Percentiles rank a stretch among this genome's conserved stretches.
Conservation (phyloP, 192 early-diverging fungal species). For the Coemansia sp. region DNA sequence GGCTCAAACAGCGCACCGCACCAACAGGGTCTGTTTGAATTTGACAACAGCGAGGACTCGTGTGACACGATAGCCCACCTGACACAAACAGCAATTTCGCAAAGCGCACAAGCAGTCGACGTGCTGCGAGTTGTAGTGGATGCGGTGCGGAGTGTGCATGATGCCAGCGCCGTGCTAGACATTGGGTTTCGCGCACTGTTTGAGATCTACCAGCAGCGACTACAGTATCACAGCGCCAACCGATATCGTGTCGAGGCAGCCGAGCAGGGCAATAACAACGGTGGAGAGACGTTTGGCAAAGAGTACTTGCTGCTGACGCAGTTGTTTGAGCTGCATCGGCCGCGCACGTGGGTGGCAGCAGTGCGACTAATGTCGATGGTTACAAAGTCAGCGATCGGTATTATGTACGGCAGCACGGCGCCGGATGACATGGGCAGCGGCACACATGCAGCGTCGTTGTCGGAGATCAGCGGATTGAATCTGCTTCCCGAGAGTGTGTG, state of each 20-base stretch:
- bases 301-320: constrained; percentile 46
- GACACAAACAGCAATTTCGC: constrained; percentile 23
- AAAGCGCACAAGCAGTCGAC: constrained; percentile 16
- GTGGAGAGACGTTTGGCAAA: constrained; percentile 34
- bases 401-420: constrained; percentile 47
- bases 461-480: constrained; percentile 42
- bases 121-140: constrained; percentile 41
- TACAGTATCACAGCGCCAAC: constrained; percentile 46
- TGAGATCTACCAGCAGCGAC: constrained; percentile 44
- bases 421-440: constrained; percentile 17
- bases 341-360: constrained; percentile 50
- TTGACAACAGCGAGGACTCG: constrained; percentile 49
- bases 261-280: not conserved
- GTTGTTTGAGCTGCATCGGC: constrained; percentile 47
- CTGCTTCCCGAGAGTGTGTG: constrained; percentile 49
- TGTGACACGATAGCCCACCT: constrained; percentile 30
- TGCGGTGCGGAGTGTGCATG: constrained; percentile 45
- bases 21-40: constrained; percentile 25
- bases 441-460: constrained; percentile 47
- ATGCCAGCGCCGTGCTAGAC: constrained; percentile 46
- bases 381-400: constrained; percentile 42
- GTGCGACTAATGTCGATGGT: constrained; percentile 50
- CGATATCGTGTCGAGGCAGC: constrained; percentile 21
- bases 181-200: constrained; percentile 49
- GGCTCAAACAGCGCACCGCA: not conserved